Evolutionary conservation across 2,329 filamentous ascomycete genomes (phyloP).

Genomic region (Penicillium sclerotigenum): DNA sequence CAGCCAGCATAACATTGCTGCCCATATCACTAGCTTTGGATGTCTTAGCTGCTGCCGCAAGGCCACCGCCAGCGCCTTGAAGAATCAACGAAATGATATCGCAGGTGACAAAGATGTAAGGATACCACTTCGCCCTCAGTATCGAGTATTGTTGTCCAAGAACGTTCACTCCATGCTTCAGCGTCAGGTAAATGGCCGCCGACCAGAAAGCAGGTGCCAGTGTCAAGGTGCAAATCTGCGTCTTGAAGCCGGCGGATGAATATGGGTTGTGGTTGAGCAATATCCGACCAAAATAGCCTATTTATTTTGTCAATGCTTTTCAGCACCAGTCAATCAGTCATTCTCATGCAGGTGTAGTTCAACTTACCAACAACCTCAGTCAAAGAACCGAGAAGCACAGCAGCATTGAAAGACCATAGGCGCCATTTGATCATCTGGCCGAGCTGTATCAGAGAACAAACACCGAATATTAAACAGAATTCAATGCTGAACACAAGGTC

Average conservation of each 20-base stretch:
- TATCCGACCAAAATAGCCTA: background rate
- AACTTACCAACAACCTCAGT: background rate
- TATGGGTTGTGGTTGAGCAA: background rate
- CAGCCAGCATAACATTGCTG: background rate
- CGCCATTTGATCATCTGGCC: background rate
- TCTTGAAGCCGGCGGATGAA: background rate
- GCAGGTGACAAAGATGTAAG: background rate
- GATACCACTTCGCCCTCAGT: background rate
- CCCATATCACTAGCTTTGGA: background rate
- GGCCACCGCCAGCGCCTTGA: background rate
- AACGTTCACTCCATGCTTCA: background rate
- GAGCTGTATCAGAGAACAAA: background rate
- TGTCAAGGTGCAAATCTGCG: background rate
- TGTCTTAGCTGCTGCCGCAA: background rate
- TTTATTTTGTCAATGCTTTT: background rate
- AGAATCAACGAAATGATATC: background rate
- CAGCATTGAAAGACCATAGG: background rate
- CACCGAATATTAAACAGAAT: background rate
- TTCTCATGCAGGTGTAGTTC: background rate
- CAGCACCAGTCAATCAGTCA: rapidly evolving
- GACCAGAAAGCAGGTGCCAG: background rate
- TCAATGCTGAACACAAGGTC: background rate
- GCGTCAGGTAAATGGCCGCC: background rate
- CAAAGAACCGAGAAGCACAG: background rate
- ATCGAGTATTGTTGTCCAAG: background rate